A percentile compares a stretch with the other conserved stretches of the same genome.
Conservation (phyloP, 1,284 basidiomycete species). For the Sanghuangporus baumii region DNA sequence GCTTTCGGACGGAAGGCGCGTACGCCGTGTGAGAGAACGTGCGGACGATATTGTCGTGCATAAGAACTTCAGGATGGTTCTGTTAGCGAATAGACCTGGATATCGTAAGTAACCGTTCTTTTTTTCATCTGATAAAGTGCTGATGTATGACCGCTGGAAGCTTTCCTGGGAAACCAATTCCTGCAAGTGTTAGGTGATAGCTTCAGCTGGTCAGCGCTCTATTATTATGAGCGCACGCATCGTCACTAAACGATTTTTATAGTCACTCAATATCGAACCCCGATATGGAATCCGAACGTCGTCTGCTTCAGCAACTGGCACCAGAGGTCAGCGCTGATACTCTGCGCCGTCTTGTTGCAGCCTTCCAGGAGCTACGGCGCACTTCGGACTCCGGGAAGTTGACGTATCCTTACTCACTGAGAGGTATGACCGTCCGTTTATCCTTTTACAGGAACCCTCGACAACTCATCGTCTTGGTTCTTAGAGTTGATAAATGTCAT, state of each 20-base stretch:
- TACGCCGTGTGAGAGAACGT: constrained; percentile 40
- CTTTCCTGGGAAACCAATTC: constrained; percentile 68
- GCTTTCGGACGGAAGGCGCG: constrained; percentile 54
- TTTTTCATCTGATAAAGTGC: not conserved
- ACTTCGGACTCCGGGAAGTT: constrained; percentile 52
- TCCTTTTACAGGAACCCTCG: not conserved
- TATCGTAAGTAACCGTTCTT: constrained; percentile 49
- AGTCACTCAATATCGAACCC: constrained; percentile 61
- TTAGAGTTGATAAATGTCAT: constrained; percentile 61
- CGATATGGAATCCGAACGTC: constrained; percentile 54
- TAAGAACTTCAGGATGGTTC: constrained; percentile 53
- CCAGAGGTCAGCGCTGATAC: constrained; percentile 51
- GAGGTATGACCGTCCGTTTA: constrained; percentile 37
- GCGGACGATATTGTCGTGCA: constrained; percentile 54
- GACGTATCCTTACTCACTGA: constrained; percentile 59
- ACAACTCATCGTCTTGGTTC: not conserved
- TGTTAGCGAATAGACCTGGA: constrained; percentile 64
- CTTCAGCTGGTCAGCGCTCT: constrained; percentile 38
- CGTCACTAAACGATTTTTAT: not conserved
- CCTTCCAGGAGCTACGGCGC: constrained; percentile 55
- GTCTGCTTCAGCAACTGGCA: constrained; percentile 52
- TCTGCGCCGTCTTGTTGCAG: constrained; percentile 50
- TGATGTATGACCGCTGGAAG: constrained; percentile 27
- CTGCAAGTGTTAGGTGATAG: constrained; percentile 64
- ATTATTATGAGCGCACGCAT: not conserved